Percentiles rank a stretch among this genome's conserved stretches.
These are phyloP conservation scores for Testicularia cyperi DNA, from an alignment of 1,284 basidiomycete species.

Conservation along the genomic window DNA sequence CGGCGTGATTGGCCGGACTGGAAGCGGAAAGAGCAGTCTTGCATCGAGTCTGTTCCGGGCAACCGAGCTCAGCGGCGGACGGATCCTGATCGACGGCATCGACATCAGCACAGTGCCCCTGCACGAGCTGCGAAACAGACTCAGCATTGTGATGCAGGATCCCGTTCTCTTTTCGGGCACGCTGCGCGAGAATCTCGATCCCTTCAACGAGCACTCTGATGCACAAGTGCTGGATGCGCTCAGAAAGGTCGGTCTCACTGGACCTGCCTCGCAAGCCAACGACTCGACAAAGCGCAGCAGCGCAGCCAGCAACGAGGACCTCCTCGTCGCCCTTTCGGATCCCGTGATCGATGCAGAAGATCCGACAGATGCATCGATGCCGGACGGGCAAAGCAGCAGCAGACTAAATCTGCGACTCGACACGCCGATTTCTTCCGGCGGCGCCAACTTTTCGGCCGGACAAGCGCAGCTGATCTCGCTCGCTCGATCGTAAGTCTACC, in stretches of 20 bases:
- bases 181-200: conserved; percentile 81
- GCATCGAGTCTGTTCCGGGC: conserved; percentile 24
- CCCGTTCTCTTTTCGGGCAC: conserved; percentile 85
- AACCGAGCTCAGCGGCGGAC: conserved; percentile 38
- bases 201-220: conserved; percentile 80
- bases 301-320: not conserved
- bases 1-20: conserved; percentile 65
- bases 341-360: not conserved
- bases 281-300: not conserved
- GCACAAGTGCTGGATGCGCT: conserved; percentile 69
- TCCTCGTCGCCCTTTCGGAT: conserved; percentile 61
- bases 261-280: conserved; percentile 59
- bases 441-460: conserved; percentile 80
- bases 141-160: conserved; percentile 65
- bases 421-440: conserved; percentile 74
- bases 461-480: conserved; percentile 80
- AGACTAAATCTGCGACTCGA: conserved; percentile 66
- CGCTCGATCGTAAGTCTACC: conserved; percentile 66
- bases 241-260: conserved; percentile 15
- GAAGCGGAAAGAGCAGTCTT: conserved; percentile 49
- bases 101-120: conserved; percentile 39
- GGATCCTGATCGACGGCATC: conserved; percentile 52
- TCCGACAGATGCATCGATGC: no score
- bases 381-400: conserved; percentile 2
- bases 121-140: conserved; percentile 57